Conservation (phyloP, 2,329 filamentous ascomycete species). For the Chrysoporthe deuterocubensis region DNA sequence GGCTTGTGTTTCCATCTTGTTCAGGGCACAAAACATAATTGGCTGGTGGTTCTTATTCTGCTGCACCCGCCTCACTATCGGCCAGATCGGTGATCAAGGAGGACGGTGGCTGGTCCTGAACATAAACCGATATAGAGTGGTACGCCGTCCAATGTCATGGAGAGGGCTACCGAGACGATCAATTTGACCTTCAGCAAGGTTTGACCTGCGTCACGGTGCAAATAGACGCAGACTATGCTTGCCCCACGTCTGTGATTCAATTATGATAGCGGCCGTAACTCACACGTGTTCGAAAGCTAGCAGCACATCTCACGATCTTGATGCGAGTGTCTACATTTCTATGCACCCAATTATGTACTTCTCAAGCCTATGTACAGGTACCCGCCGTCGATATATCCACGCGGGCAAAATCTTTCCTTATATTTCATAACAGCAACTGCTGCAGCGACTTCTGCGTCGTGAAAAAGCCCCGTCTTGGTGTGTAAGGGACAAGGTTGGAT, state of each 20-base stretch:
- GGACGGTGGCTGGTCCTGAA: slow-evolving; percentile 37
- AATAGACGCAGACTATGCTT: too few relatives aligned
- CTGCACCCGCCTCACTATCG: slow-evolving; percentile 29
- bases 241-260: too few relatives aligned
- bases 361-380: not conserved
- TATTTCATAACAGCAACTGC: not conserved
- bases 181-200: slow-evolving; percentile 36
- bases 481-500: not conserved
- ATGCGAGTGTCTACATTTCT: not conserved
- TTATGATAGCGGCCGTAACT: too few relatives aligned
- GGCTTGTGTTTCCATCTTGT: too few relatives aligned
- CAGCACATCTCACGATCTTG: not conserved
- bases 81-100: slow-evolving; percentile 5
- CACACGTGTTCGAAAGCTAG: not conserved
- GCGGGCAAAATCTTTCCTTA: not conserved
- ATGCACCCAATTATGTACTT: not conserved
- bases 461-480: not conserved
- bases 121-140: slow-evolving; percentile 34
- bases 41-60: slow-evolving; percentile 39
- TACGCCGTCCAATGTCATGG: slow-evolving; percentile 39
- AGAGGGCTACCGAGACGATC: slow-evolving; percentile 39
- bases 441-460: not conserved
- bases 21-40: too few relatives aligned
- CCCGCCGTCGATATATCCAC: not conserved
- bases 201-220: too few relatives aligned